Base-by-base conservation (phyloP, 352 stramenopile genomes). In the Nothophytophthora sp. region DNA sequence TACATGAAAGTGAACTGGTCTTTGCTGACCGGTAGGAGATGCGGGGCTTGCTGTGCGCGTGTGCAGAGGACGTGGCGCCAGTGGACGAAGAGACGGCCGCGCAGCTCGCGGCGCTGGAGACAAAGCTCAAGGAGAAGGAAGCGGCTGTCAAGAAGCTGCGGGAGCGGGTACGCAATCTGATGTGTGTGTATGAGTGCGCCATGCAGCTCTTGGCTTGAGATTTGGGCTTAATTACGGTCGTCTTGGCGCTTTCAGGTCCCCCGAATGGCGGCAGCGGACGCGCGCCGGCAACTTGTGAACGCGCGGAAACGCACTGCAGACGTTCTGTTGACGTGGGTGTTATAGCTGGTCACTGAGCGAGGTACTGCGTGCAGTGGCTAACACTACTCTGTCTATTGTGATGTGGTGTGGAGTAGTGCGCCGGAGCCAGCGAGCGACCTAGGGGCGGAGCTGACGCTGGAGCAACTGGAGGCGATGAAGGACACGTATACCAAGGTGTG, bases 11-110 rank as follows among this genome's bases (percentile, higher is more conserved):
- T n/a, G n/a, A n/a, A n/a, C n/a, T n/a, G n/a, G n/a, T n/a, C n/a
- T n/a, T n/a, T n/a, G n/a, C n/a, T n/a, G n/a, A n/a, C n/a, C n/a
- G n/a, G n/a, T n/a, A n/a, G n/a, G n/a, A n/a, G n/a, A n/a, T n/a
- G n/a, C n/a, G n/a, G 16, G 24, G 7, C 12, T 57, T 11, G 42
- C n/a, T 40, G 18, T 2, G 13, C 10, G 27, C 8, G 49, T 30
- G 10, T 49, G 45, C 18, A 90, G 77, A 91, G 60, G 67, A 88
- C 12, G n/a, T 89, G 50, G 77, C 79, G 39, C 66, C 68, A 1
- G 47, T 89, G 32, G 81, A 92, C 27, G 40, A 67, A n/a, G 58
- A 59, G 42, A 70, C 70, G 6, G 37, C 63, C 6, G 57, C 36
- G n/a, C 76, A 71, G 33, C 59, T 86, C 6, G 58, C 67, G 19